A percentile compares a stretch with the other conserved stretches of the same genome.
Evolutionary conservation across 202 grass and related monocot genomes (phyloP).

Genomic region (Digitaria exilis): DNA sequence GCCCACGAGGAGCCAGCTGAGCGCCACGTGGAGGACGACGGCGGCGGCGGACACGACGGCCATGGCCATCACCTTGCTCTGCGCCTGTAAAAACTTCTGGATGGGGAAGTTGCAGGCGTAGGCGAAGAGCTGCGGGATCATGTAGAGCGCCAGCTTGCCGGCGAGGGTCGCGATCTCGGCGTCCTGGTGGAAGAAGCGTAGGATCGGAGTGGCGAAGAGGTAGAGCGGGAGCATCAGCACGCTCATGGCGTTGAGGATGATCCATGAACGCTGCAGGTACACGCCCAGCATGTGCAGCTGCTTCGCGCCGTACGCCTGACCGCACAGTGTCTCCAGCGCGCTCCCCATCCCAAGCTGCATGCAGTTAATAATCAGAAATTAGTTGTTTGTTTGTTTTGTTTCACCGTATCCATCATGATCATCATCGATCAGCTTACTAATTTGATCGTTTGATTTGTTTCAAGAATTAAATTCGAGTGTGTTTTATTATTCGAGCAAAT

Average conservation of each 20-base stretch:
- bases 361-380: too few relatives aligned
- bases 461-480: too few relatives aligned
- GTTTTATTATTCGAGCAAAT: too few relatives aligned
- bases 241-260: slow-evolving; percentile 57
- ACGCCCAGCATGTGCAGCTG: slow-evolving; percentile 67
- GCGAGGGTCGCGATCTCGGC: slow-evolving; percentile 58
- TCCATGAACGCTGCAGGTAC: slow-evolving; percentile 85
- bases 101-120: slow-evolving; percentile 76
- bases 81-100: slow-evolving; percentile 72
- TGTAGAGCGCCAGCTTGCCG: slow-evolving; percentile 60
- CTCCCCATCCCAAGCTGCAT: slow-evolving; percentile 89
- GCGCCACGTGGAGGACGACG: slow-evolving; percentile 52
- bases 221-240: slow-evolving; percentile 66
- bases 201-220: slow-evolving; percentile 70
- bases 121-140: slow-evolving; percentile 88
- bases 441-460: too few relatives aligned
- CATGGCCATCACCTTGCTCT: slow-evolving; percentile 75
- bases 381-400: too few relatives aligned
- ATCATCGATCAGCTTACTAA: too few relatives aligned
- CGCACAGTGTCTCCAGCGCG: slow-evolving; percentile 93
- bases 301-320: slow-evolving; percentile 79
- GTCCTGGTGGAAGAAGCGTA: slow-evolving; percentile 68
- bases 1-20: slow-evolving; percentile 65
- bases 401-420: too few relatives aligned
- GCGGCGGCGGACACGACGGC: slow-evolving; percentile 47